Percentiles rank a stretch among this genome's conserved stretches.
Evolutionary conservation across 805 yeast species (phyloP).

Genomic region (Jamesozyma hellenica): DNA sequence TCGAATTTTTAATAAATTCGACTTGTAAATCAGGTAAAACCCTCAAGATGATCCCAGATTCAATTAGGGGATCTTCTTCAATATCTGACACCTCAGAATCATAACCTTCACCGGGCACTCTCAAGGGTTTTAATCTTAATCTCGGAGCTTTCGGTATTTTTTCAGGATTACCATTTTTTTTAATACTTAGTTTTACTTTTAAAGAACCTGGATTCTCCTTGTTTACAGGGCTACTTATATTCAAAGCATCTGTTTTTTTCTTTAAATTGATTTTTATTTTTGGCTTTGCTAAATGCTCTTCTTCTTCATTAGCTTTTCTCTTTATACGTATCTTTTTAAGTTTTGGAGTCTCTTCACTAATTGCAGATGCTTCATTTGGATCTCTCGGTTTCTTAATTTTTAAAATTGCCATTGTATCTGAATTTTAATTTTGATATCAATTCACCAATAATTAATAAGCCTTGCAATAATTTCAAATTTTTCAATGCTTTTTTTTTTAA

Average conservation of each 20-base stretch:
- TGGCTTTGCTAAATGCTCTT: conserved; percentile 9
- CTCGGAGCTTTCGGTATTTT: conserved; percentile 31
- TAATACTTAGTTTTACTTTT: conserved; percentile 19
- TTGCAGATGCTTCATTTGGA: conserved; percentile 4
- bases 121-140: conserved; percentile 45
- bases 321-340: conserved; percentile 18
- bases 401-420: conserved; percentile 15
- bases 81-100: conserved; percentile 94
- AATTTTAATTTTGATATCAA: no score
- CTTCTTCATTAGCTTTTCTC: conserved; percentile 8
- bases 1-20: conserved; percentile 65
- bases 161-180: conserved; percentile 23
- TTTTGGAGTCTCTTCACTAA: conserved; percentile 13
- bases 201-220: conserved; percentile 7
- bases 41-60: conserved; percentile 74
- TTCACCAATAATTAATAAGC: no score
- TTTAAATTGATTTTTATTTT: conserved; percentile 19
- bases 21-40: conserved; percentile 43
- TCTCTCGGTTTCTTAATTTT: conserved; percentile 23
- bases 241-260: conserved; percentile 5
- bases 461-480: no score
- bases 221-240: background rate
- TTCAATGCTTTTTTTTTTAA: no score
- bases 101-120: conserved; percentile 89
- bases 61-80: conserved; percentile 88